Percentiles rank a stretch among this genome's conserved stretches.
phyloP scores from a whole-genome alignment of 75 land plant species.

The Cunninghamia lanceolata region DNA sequence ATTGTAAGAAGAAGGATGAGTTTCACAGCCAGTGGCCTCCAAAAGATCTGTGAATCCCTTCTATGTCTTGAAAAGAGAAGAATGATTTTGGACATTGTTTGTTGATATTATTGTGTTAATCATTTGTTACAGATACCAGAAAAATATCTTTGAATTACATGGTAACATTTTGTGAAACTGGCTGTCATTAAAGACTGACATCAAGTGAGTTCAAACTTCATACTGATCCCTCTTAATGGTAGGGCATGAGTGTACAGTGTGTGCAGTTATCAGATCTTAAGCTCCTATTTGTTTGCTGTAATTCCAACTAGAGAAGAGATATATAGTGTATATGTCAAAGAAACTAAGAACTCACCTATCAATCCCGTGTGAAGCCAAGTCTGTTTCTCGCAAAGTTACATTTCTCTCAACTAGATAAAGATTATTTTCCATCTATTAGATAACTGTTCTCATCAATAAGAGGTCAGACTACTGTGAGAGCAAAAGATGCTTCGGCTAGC shows the following conservation, averaged over 20 bases:
- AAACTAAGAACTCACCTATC: conserved; percentile 8
- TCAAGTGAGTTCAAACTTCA: background rate
- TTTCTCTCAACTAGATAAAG: conserved; percentile 9
- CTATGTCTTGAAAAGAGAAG: background rate
- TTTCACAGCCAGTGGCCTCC: background rate
- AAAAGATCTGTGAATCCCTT: background rate
- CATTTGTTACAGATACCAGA: background rate
- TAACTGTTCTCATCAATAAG: background rate
- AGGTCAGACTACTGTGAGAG: background rate
- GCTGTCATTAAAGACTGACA: background rate
- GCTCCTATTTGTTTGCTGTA: background rate
- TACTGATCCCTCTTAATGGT: background rate
- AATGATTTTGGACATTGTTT: background rate
- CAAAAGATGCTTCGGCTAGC: background rate
- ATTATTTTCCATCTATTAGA: conserved; percentile 3
- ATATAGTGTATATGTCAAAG: background rate
- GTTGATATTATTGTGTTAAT: background rate
- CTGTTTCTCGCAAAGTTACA: background rate
- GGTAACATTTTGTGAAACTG: background rate
- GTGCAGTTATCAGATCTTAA: background rate
- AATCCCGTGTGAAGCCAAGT: background rate
- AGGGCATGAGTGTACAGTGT: background rate
- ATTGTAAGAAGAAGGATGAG: background rate
- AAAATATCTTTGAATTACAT: conserved; percentile 2
- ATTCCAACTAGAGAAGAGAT: background rate